Percentiles rank a stretch among this genome's conserved stretches.
Evolutionary conservation across 305 asterid species (phyloP).

Genomic region (Nicotiana rustica): DNA sequence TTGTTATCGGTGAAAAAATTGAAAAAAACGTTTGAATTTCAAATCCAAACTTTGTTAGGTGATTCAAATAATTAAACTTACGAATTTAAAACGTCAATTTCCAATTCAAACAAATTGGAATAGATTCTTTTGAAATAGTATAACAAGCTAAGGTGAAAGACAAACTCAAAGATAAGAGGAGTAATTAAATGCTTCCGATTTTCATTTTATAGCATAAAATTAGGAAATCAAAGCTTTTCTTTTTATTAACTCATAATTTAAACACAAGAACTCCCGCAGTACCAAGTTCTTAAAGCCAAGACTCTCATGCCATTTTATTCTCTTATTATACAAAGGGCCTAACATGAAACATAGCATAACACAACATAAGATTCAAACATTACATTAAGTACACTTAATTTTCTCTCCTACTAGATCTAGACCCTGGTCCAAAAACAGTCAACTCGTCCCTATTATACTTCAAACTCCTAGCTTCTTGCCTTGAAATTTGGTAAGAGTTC

Average conservation of each 20-base stretch:
- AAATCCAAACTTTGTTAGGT: neutral
- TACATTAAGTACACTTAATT: neutral
- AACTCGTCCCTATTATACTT: slow-evolving; percentile 62
- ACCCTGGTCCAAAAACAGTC: slow-evolving; percentile 44
- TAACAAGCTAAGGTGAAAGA: neutral
- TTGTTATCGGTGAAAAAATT: no score
- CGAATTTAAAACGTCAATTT: neutral
- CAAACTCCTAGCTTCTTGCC: slow-evolving; percentile 55
- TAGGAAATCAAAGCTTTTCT: neutral
- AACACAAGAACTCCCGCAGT: neutral
- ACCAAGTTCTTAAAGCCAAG: neutral
- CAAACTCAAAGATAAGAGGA: neutral
- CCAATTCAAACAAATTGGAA: neutral
- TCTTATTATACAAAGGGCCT: neutral
- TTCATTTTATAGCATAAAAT: neutral
- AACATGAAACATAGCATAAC: neutral
- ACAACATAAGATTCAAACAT: neutral
- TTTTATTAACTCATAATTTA: neutral
- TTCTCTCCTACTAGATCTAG: slow-evolving; percentile 35
- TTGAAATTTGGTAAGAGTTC: slow-evolving; percentile 53
- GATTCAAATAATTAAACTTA: neutral
- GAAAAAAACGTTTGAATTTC: no score
- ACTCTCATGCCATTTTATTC: neutral
- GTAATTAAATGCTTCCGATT: neutral
- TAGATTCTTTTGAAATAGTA: neutral